Evolutionary conservation across 306 rosid species (phyloP).

Genomic region (Sphenostylis stenocarpa): DNA sequence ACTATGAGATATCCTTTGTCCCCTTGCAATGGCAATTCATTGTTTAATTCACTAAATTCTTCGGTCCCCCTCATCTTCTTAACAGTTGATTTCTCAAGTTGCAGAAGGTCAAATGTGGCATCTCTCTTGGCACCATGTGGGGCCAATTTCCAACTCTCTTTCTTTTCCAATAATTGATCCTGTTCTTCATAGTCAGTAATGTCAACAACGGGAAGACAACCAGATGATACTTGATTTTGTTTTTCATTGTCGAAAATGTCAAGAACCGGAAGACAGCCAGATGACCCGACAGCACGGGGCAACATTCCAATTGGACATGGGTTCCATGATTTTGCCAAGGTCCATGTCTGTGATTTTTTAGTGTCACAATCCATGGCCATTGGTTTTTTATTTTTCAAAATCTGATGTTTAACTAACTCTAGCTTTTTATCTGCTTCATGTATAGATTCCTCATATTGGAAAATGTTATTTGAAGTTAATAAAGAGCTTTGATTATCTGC

Average conservation of each 20-base stretch:
- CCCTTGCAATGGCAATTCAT: constrained; percentile 29
- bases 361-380: constrained; percentile 31
- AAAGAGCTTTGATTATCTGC: constrained; percentile 37
- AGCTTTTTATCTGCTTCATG: constrained; percentile 58
- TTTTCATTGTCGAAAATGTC: constrained; percentile 28
- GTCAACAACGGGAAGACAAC: constrained; percentile 64
- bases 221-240: constrained; percentile 33
- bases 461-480: constrained; percentile 33
- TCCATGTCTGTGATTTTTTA: constrained; percentile 53
- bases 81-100: constrained; percentile 41
- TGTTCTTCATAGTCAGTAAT: neutral
- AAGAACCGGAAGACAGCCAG: constrained; percentile 69
- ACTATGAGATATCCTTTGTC: constrained; percentile 52
- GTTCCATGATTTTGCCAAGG: constrained; percentile 69
- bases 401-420: constrained; percentile 56
- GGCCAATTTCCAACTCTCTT: constrained; percentile 36
- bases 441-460: constrained; percentile 53
- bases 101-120: constrained; percentile 46
- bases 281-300: constrained; percentile 64
- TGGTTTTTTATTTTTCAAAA: constrained; percentile 37
- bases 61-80: constrained; percentile 61
- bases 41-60: constrained; percentile 25
- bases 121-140: constrained; percentile 48
- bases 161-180: constrained; percentile 27
- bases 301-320: constrained; percentile 94